Evolutionary conservation across 192 early-diverging fungal species (phyloP), one percentile per base, ranked within the genome.

Genomic region (Entomortierella beljakovae): DNA sequence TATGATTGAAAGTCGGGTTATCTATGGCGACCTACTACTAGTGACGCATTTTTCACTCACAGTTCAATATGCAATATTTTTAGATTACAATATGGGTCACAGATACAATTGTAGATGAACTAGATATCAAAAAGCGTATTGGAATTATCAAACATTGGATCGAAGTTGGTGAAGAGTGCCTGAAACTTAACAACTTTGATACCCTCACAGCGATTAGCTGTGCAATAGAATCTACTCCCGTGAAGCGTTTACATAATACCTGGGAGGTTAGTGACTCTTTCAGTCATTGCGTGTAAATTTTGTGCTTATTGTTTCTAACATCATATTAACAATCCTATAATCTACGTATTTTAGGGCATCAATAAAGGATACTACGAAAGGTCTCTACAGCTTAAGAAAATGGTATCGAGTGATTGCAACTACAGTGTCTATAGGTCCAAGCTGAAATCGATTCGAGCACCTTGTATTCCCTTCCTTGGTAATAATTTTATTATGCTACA

Each of bases 81-180:
- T 55, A 74, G 74, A 68, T 77, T 15, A 69, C 66, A n/a, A 58
- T 50, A 6, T 77, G 74, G 95, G 90, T 95, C 0, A 89, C 88
- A 13, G 81, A 87, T 15, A 85, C 87, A 10, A 93, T 98, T 38
- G 82, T 98, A 25, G 71, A 80, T 7, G 95, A 95, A 56, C 29
- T 50, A 13, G 93, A 95, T 52, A 64, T 88, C 1, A 94, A 93
- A 62, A 83, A 85, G 22, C 89, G 95, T n/a, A 82, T 88, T 20
- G 74, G 76, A 0, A 62, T 89, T 15, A 69, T 96, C 23, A 92
- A 92, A 80, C 90, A 93, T 74, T 95, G 92, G 84, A 92, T 97
- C 46, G 89, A 93, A 57, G 85, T 97, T 8, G 88, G 88, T 23
- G 90, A 79, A 29, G 75, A 79, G 31, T 79, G 75, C 37, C 28